Base-by-base conservation (phyloP, 2,329 filamentous ascomycete genomes). In the Didymosphaeria variabile region DNA sequence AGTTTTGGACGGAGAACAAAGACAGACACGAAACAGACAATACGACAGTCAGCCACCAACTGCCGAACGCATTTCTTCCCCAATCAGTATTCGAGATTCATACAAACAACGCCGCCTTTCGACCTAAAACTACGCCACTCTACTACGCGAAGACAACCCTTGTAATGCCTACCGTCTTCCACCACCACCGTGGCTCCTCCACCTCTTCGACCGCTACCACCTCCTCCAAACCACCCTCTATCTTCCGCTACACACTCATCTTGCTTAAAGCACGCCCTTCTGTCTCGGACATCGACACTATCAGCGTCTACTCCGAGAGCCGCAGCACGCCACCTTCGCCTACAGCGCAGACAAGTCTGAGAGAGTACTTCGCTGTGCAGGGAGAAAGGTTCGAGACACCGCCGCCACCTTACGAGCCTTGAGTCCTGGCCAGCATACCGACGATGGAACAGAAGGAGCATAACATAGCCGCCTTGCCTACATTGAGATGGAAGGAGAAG, bases 191-290 rank as follows among this genome's bases (percentile, higher is more conserved):
- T 4, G 53, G 29, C 42, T 23, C 46, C 17, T 63, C 61, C 38
- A 58, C 53, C 23, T 53, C 57, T 19, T 54, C 45, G 3, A n/a
- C 52, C 52, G 19, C 53, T 36, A 38, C 57, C 36, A 38, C 57
- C 15, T 26, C 50, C 17, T 45, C 51, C 8, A 72, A 68, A 52
- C 60, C 67, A 3, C 72, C 69, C 5, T 74, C 72, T 5, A 59
- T 67, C 40, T 57, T 73, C 31, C 70, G 64, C 58, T 74, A 73
- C 63, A 64, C 69, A 3, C 59, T 73, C 51, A 71, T 73, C 23
- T 59, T 75, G 2, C 68, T 74, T 17, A 74, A 71, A 65, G 73
- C 72, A 17, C 62, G 69, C 10, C 73, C 72, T 7, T 60, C 66
- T 12, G n/a, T 45, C 9, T 55, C 58, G 9, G 67, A 71, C 36